phyloP scores from a whole-genome alignment of 805 yeast species.

The Debaryomyces castellii region DNA sequence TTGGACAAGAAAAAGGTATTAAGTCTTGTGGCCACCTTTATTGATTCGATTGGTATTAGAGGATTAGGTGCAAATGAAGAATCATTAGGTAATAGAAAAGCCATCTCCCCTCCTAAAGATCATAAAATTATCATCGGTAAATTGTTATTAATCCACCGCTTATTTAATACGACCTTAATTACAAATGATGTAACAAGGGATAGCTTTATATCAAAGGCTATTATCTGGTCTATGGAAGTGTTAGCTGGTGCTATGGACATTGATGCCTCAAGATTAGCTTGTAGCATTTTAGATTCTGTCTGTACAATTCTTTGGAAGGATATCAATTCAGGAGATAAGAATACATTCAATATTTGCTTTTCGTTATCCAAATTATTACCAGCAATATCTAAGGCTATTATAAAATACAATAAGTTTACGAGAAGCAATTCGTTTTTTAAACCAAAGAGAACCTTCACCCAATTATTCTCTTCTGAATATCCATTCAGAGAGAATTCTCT shows the following conservation, averaged over 20 bases:
- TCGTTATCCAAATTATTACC: constrained; percentile 56
- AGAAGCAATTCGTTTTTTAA: constrained; percentile 47
- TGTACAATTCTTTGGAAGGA: constrained; percentile 38
- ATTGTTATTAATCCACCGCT: constrained; percentile 58
- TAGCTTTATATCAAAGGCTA: constrained; percentile 44
- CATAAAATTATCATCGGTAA: constrained; percentile 57
- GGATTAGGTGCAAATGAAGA: constrained; percentile 51
- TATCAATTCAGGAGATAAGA: constrained; percentile 21
- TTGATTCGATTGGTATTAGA: constrained; percentile 55
- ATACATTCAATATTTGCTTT: constrained; percentile 41
- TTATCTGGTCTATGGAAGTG: constrained; percentile 60
- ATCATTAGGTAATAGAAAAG: constrained; percentile 12
- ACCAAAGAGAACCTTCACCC: constrained; percentile 64
- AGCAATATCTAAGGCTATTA: constrained; percentile 49
- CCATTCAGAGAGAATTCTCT: constrained; percentile 67
- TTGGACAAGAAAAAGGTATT: constrained; percentile 41
- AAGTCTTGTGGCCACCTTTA: constrained; percentile 42
- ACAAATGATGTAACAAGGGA: constrained; percentile 26
- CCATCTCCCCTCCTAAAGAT: constrained; percentile 38
- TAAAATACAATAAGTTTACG: constrained; percentile 52
- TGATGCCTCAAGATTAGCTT: constrained; percentile 64
- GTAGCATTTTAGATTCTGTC: constrained; percentile 54
- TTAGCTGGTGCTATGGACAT: constrained; percentile 51
- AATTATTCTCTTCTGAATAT: constrained; percentile 62
- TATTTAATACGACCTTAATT: constrained; percentile 41